Evolutionary conservation across 2,329 filamentous ascomycete genomes (phyloP), one percentile per base, ranked within the genome.

Genomic region (Pyrenophora teres): DNA sequence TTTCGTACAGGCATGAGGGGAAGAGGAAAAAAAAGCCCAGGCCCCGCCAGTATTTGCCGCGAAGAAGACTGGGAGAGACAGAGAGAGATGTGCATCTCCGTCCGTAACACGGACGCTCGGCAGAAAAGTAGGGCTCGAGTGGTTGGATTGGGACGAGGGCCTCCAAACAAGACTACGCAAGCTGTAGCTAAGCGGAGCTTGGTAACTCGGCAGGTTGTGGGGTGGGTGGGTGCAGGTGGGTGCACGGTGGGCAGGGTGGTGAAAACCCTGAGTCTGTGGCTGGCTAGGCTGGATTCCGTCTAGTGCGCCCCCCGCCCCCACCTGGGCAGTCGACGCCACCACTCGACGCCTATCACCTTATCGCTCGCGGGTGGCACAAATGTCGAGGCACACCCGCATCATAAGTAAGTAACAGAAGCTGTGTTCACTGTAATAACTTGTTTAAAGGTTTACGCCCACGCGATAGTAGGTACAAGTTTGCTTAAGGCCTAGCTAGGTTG

Each of bases 171-270:
- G 45, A 52, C 27, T 15, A 39, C 39, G 39, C 50, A 52, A 52
- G 50, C 50, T 38, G 33, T 40, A 40, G 44, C 50, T 40, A 52
- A 49, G 50, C 32, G 21, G 50, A 52, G 50, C 44, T 43, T 52
- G 44, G 39, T 25, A 23, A 15, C 13, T 35, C 6, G 23, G 36
- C 19, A 35, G 32, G 21, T 23, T 48, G 50, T 52, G 45, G 39
- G 44, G 38, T 38, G 44, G 21, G 4, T 23, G 7, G 7, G 4
- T 23, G 21, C 7, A 7, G 21, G 21, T 15, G 21, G 21, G 21
- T 23, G 21, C 15, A 15, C 15, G 21, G 23, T 25, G 23, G 23
- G 23, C 3, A 23, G 43, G 25, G 15, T 15, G 25, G 42, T 43
- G 45, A 52, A 51, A 48, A 42, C 39, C 45, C 39, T 48, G 40